phyloP scores from a whole-genome alignment of 495 filamentous ascomycete species.

The Aspergillus asperescens region DNA sequence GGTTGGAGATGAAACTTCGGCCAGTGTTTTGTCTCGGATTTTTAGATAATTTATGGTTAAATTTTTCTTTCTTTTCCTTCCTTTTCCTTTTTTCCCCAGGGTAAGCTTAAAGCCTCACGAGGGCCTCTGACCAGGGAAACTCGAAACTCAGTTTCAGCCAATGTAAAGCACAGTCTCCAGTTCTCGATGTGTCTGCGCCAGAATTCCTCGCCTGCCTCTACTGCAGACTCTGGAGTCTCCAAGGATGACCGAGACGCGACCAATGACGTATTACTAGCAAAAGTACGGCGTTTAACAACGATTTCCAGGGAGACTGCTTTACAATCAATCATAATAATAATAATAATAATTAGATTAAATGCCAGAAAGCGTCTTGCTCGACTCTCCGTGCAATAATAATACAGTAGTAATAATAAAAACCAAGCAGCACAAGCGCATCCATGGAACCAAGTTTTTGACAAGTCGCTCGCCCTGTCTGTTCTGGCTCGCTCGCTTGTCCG shows the following conservation, averaged over 20 bases:
- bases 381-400: no score
- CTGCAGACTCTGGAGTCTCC: neutral
- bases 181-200: slow-evolving; percentile 2
- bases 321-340: no score
- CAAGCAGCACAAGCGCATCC: slow-evolving; percentile 3
- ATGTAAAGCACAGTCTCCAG: slow-evolving; percentile 1
- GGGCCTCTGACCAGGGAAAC: neutral
- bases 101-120: neutral
- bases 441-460: slow-evolving; percentile 9
- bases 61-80: neutral
- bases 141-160: neutral
- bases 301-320: neutral
- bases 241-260: neutral
- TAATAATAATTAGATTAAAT: no score
- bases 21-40: neutral
- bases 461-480: slow-evolving; percentile 13
- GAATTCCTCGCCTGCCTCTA: neutral
- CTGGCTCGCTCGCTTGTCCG: slow-evolving; percentile 21
- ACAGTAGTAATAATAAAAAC: slow-evolving; percentile 4
- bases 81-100: no score
- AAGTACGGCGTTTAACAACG: neutral
- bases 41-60: neutral
- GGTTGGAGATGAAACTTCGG: slow-evolving; percentile 1
- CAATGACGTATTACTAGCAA: slow-evolving; percentile 1
- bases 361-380: no score